These are phyloP conservation scores for Stagonosporopsis tanaceti DNA, from an alignment of 2,329 filamentous ascomycete species.

Conservation along the genomic window DNA sequence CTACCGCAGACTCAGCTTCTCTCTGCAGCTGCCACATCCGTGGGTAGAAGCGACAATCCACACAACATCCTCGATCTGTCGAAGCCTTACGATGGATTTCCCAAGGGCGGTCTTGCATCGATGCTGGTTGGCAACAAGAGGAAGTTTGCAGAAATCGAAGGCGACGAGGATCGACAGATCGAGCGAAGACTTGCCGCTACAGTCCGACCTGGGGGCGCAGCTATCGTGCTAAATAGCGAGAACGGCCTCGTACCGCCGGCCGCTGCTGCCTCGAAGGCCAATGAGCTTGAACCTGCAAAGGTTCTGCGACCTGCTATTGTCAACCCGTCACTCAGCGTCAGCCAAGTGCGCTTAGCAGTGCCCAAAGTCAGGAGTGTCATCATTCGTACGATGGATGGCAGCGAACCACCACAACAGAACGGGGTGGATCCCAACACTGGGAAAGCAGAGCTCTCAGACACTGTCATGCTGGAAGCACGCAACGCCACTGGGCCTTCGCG, in stretches of 20 bases:
- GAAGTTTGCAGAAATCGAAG: conserved; percentile 76
- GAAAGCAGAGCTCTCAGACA: conserved; percentile 62
- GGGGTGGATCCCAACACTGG: conserved; percentile 57
- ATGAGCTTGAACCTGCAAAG: conserved; percentile 67
- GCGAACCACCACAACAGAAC: conserved; percentile 55
- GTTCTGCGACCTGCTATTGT: conserved; percentile 87
- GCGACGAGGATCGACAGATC: conserved; percentile 72
- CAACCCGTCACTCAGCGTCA: conserved; percentile 81
- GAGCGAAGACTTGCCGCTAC: conserved; percentile 67
- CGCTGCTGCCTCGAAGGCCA: conserved; percentile 55
- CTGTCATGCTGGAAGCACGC: conserved; percentile 83
- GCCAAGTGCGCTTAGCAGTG: conserved; percentile 85
- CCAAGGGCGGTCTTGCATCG: conserved; percentile 84
- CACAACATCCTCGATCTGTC: conserved; percentile 88
- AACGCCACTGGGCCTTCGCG: conserved; percentile 73
- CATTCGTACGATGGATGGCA: conserved; percentile 78
- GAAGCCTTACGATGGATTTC: conserved; percentile 91
- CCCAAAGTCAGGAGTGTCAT: conserved; percentile 87
- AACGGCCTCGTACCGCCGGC: conserved; percentile 81
- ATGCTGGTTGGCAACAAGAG: conserved; percentile 94
- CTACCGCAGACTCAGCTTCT: conserved; percentile 88
- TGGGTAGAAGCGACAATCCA: conserved; percentile 73
- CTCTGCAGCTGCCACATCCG: conserved; percentile 71
- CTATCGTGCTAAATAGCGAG: conserved; percentile 77
- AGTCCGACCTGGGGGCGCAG: conserved; percentile 71